These are phyloP conservation scores for Calocybe gangraenosa DNA, from an alignment of 768 basidiomycete genomes.

Conservation along the genomic window DNA sequence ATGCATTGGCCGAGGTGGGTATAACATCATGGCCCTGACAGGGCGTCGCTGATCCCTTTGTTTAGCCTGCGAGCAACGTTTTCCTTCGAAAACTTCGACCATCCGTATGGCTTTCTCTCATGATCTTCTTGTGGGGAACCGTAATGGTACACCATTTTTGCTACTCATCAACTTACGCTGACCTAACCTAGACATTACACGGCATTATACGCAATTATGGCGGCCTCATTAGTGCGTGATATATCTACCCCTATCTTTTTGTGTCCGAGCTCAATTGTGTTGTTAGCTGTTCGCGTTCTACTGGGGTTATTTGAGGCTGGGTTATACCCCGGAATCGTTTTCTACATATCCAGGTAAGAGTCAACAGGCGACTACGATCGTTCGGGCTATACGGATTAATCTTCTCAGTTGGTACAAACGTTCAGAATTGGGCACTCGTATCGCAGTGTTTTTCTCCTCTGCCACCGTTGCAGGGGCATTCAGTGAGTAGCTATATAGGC, in stretches of 20 bases:
- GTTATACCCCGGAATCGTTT: conserved; percentile 54
- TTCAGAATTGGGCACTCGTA: conserved; percentile 65
- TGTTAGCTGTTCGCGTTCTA: conserved; percentile 52
- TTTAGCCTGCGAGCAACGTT: conserved; percentile 60
- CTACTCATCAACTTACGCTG: background rate
- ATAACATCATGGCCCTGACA: conserved; percentile 1
- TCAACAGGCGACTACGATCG: background rate
- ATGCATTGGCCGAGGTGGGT: conserved; percentile 62
- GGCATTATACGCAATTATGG: conserved; percentile 58
- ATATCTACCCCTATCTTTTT: background rate
- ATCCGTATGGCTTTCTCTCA: conserved; percentile 58
- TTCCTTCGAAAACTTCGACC: conserved; percentile 56
- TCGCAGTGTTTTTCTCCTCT: conserved; percentile 76
- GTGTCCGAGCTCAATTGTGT: background rate
- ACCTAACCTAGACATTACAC: conserved; percentile 47
- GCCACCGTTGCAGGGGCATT: conserved; percentile 78
- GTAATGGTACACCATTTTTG: conserved; percentile 34
- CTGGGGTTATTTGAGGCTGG: conserved; percentile 64
- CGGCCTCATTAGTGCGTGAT: conserved; percentile 51
- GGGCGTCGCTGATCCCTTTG: background rate
- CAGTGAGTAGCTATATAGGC: conserved; percentile 32
- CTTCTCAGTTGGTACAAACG: conserved; percentile 73
- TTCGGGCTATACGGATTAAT: background rate
- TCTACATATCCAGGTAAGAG: conserved; percentile 54
- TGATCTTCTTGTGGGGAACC: conserved; percentile 46